Base-by-base conservation (phyloP, 2,329 filamentous ascomycete species). In the Botryotinia convoluta region DNA sequence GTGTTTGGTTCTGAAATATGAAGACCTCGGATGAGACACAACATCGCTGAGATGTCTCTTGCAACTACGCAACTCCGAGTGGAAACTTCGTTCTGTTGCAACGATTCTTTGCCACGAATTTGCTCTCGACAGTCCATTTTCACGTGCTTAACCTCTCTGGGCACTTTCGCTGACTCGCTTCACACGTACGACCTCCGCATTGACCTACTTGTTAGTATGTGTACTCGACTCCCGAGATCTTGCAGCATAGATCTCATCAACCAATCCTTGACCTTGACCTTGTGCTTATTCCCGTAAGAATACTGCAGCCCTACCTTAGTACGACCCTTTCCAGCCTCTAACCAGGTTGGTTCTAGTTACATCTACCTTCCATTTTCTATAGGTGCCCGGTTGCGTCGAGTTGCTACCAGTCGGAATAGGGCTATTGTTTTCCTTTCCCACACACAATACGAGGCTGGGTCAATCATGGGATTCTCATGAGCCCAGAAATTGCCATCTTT, bases 211-310 rank as follows among this genome's bases (percentile, higher is more conserved):
- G 18, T 44, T 18, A 57, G 51, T 57, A 57, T 26, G 35, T 35
- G 48, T 42, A 68, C 64, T 57, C 64, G 26, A 57, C 48, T 68
- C 45, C 64, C 48, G 18, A 68, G 64, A 68, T 68, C 64, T 54
- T 39, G 48, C 35, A 48, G 42, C 42, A 42, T 54, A 35, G 45
- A 68, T 68, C 45, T 68, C 10, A 48, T 65, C 14, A n/a, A 16
- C 42, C 29, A 44, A 57, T 57, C 9, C 26, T 54, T 29, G 35
- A 54, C 48, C 45, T 42, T 42, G 26, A 39, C 9, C 64, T 29
- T 39, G 45, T 67, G 8, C 51, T 29, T 22, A 26, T 8, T 22
- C 35, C 22, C 9, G 35, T 68, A 32, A 22, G 32, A 32, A 42
- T 42, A 37, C 35, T 68, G 48, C 48, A 57, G 64, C 26, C 64